Evolutionary conservation across 148 eudicot genomes (phyloP), one percentile per base, ranked within the genome.

Genomic region (Mesembryanthemum crystallinum): DNA sequence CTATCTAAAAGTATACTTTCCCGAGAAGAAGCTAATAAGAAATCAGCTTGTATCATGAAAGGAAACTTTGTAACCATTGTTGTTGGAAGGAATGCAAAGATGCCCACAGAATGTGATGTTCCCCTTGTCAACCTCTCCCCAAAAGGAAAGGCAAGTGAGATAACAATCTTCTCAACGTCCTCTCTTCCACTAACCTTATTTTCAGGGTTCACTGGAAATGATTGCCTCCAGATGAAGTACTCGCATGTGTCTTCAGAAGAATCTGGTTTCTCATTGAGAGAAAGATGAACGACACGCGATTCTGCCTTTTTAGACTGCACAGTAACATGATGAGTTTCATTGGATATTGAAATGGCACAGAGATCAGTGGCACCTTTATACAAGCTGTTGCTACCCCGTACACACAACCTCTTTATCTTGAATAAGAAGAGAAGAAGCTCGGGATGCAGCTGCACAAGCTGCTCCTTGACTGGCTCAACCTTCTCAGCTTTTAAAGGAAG

Each of bases 81-180:
- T 0, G 87, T 87, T 20, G 89, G 86, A 27, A 84, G 71, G 27
- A 77, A 84, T 0, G 87, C 83, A 73, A 74, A 87, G 59, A 87
- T 45, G 1, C 87, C 87, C 23, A 62, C 75, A 12, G 37, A 76
- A 6, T 42, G 65, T 24, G 82, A 69, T 18, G 79, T 49, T 67
- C 86, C 84, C 58, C 82, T 74, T 0, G 32, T 79, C 43, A 86
- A n/a, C 71, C 87, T 75, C 2, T 78, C 37, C 21, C 85, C 87
- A 66, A 75, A 76, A 0, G 89, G 87, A 20, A 86, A 86, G 13
- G 86, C 85, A 60, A 86, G 71, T 33, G 85, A 79, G 33, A 82
- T 28, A 2, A 62, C 58, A 83, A 80, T 84, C 24, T 84, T 74
- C 39, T 80, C 69, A 11, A 86, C 78, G 23, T 80, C 80, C 60